Base-by-base conservation (phyloP, 371 early-diverging fungal species). In the Apophysomyces sp. region DNA sequence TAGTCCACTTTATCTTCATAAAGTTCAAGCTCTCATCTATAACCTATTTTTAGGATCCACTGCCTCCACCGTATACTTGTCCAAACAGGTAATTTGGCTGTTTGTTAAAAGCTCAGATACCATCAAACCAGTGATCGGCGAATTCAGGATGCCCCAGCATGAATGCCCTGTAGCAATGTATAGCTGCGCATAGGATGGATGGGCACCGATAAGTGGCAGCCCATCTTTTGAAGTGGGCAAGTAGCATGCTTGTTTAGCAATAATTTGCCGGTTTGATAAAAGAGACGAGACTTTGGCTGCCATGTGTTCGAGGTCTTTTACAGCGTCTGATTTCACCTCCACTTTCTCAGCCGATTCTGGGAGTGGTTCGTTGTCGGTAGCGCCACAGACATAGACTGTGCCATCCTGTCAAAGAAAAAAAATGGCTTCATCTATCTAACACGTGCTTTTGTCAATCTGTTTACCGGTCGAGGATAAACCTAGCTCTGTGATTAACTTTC, bases 101-200 rank as follows among this genome's bases (percentile, higher is more conserved):
- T 79, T 69, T 52, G 86, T 31, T 30, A 90, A 53, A 39, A 89
- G 70, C 63, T 91, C 89, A 6, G 89, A 78, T 4, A 91, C 68
- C 31, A 85, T 83, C 27, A 82, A 64, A 1, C 91, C 91, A 4
- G 91, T 89, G 2, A 82, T 83, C 11, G 91, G 87, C 0, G 86
- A 82, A 58, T 87, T 84, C 32, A 89, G 72, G 28, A 91, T 91
- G 28, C 91, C 91, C 91, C 91, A 91, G 60, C 84, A 85, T 2
- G 80, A 77, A 62, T 91, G 91, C 1, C 90, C 91, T 1, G 89
- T 75, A 0, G 88, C 89, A 31, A 90, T 60, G 61, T 67, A 83
- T 16, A 90, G 58, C 7, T 80, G 76, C 16, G 73, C 62, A 24
- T 79, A 67, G 15, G 61, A 58, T 5, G 83, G 81, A 16, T 89